phyloP scores from a whole-genome alignment of 305 asterid genomes.

The Fraxinus latifolia region DNA sequence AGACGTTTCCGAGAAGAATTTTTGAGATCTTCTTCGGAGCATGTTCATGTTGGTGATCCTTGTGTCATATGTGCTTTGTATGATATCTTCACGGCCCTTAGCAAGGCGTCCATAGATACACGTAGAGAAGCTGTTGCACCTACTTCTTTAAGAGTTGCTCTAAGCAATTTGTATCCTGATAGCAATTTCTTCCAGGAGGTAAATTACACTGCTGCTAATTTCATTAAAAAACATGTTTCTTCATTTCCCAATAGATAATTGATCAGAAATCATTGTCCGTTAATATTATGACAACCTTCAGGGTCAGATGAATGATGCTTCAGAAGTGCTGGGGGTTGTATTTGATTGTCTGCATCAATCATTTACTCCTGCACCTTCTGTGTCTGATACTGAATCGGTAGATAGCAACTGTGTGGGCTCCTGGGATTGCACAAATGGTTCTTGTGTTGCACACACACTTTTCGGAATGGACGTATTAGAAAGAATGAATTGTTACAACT shows the following conservation, averaged over 20 bases:
- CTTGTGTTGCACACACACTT: conserved; percentile 75
- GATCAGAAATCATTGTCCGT: background rate
- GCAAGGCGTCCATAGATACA: conserved; percentile 47
- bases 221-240: background rate
- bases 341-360: conserved; percentile 84
- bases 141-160: conserved; percentile 80
- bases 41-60: conserved; percentile 90
- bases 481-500: conserved; percentile 74
- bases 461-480: conserved; percentile 86
- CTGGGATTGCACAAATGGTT: conserved; percentile 67
- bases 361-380: conserved; percentile 46
- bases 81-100: conserved; percentile 75
- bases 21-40: conserved; percentile 64
- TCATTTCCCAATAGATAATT: background rate
- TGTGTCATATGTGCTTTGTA: conserved; percentile 86
- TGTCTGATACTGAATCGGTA: conserved; percentile 48
- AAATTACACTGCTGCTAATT: conserved; percentile 22
- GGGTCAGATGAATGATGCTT: conserved; percentile 98
- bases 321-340: conserved; percentile 80
- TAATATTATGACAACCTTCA: conserved; percentile 34
- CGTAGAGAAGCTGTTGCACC: conserved; percentile 80
- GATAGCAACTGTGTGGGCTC: conserved; percentile 54
- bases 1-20: conserved; percentile 80
- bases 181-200: conserved; percentile 94
- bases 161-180: conserved; percentile 83